Conservation (phyloP, 108 stramenopile species). For the Ochromonas danica region DNA sequence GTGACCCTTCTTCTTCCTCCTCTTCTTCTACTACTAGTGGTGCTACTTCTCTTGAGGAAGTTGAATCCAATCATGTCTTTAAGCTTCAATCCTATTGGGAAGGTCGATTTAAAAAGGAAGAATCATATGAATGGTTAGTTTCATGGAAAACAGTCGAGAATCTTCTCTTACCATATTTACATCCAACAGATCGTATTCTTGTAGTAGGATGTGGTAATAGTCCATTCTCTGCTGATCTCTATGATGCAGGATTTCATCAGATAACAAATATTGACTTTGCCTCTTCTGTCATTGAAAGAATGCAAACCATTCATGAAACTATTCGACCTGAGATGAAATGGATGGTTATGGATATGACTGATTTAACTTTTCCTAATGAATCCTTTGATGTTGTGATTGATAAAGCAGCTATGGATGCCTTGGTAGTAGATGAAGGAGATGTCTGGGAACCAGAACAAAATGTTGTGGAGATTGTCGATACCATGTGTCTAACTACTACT, state of each 20-base stretch:
- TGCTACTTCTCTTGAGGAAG: no score
- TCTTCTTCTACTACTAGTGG: no score
- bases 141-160: slow-evolving; percentile 23
- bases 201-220: slow-evolving; percentile 64
- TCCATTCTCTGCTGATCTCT: slow-evolving; percentile 56
- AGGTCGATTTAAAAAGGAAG: slow-evolving; percentile 55
- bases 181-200: slow-evolving; percentile 42
- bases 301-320: slow-evolving; percentile 37
- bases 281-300: slow-evolving; percentile 41
- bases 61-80: no score
- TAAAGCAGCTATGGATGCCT: slow-evolving; percentile 73
- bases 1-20: no score
- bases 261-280: slow-evolving; percentile 51
- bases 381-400: slow-evolving; percentile 66
- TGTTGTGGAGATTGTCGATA: slow-evolving; percentile 39
- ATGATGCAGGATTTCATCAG: slow-evolving; percentile 49
- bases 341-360: slow-evolving; percentile 63
- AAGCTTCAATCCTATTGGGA: slow-evolving; percentile 59
- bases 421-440: slow-evolving; percentile 63
- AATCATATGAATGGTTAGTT: slow-evolving; percentile 59
- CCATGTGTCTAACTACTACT: slow-evolving; percentile 50
- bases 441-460: slow-evolving; percentile 57
- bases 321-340: slow-evolving; percentile 48
- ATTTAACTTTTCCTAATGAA: slow-evolving; percentile 42
- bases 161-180: not conserved